phyloP scores from a whole-genome alignment of 805 yeast species.

The Spathaspora sp. region DNA sequence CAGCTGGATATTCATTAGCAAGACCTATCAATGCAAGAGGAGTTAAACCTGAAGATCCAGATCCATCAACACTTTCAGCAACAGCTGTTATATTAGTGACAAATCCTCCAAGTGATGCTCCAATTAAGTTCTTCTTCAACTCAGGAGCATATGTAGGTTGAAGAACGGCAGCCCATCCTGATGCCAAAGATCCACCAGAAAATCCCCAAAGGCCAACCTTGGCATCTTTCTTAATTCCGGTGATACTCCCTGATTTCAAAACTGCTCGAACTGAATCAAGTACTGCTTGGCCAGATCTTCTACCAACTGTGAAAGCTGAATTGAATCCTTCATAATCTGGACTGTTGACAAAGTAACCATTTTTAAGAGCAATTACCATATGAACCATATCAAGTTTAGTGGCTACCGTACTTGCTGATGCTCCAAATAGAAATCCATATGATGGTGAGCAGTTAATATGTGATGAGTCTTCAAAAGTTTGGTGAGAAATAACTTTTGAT shows the following conservation, averaged over 20 bases:
- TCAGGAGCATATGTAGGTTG: slow-evolving; percentile 38
- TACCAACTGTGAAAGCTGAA: slow-evolving; percentile 29
- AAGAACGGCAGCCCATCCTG: slow-evolving; percentile 35
- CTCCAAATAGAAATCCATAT: slow-evolving; percentile 16
- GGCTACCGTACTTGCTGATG: slow-evolving; percentile 7
- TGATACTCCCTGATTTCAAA: slow-evolving; percentile 12
- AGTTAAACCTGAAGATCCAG: slow-evolving; percentile 25
- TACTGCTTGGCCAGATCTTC: slow-evolving; percentile 25
- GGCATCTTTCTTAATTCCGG: slow-evolving; percentile 18
- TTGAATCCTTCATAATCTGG: slow-evolving; percentile 36
- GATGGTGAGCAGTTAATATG: slow-evolving; percentile 24
- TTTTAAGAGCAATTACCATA: slow-evolving; percentile 15
- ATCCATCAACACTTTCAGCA: slow-evolving; percentile 20
- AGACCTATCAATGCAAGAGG: slow-evolving; percentile 29
- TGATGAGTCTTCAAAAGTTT: slow-evolving; percentile 26
- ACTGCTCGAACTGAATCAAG: slow-evolving; percentile 30
- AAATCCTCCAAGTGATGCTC: slow-evolving; percentile 35
- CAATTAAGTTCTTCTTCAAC: slow-evolving; percentile 17
- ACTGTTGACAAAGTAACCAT: slow-evolving; percentile 30
- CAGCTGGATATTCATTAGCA: slow-evolving; percentile 24
- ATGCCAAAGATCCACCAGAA: slow-evolving; percentile 36
- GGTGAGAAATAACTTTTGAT: slow-evolving; percentile 22
- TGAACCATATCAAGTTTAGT: slow-evolving; percentile 15
- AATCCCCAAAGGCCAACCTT: slow-evolving; percentile 30
- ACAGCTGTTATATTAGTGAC: slow-evolving; percentile 32